These are phyloP conservation scores for Arachis stenosperma DNA, from an alignment of 306 rosid genomes.

Conservation along the genomic window DNA sequence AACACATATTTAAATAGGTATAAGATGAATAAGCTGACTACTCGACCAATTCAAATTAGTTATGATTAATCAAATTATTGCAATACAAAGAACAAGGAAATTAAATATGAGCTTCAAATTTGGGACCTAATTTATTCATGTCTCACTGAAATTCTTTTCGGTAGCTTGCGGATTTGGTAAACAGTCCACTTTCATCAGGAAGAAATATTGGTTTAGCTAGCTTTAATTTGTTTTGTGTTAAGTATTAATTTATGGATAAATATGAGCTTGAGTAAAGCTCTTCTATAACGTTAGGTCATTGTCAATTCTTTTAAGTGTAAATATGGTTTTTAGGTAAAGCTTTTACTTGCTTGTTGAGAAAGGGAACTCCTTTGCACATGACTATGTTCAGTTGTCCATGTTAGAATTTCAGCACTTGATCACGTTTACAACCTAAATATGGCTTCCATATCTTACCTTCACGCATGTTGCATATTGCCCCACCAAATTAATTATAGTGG, in stretches of 20 bases:
- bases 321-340: constrained; percentile 29
- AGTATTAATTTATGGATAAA: background rate
- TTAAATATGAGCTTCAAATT: background rate
- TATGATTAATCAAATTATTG: background rate
- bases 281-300: constrained; percentile 24
- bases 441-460: constrained; percentile 17
- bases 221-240: background rate
- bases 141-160: background rate
- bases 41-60: too few relatives aligned
- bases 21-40: too few relatives aligned
- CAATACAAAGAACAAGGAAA: background rate
- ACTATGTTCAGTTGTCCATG: constrained; percentile 35
- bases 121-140: background rate
- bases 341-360: constrained; percentile 17
- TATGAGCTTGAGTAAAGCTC: constrained; percentile 6
- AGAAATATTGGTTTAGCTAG: background rate
- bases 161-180: background rate
- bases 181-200: background rate
- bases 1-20: too few relatives aligned
- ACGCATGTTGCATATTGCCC: constrained; percentile 21
- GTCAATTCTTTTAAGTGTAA: constrained; percentile 29
- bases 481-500: background rate
- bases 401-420: constrained; percentile 5
- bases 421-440: constrained; percentile 22
- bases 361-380: constrained; percentile 39